Percentiles rank a stretch among this genome's conserved stretches.
These are phyloP conservation scores for Claviceps paspali DNA, from an alignment of 2,329 filamentous ascomycete species.

Conservation along the genomic window DNA sequence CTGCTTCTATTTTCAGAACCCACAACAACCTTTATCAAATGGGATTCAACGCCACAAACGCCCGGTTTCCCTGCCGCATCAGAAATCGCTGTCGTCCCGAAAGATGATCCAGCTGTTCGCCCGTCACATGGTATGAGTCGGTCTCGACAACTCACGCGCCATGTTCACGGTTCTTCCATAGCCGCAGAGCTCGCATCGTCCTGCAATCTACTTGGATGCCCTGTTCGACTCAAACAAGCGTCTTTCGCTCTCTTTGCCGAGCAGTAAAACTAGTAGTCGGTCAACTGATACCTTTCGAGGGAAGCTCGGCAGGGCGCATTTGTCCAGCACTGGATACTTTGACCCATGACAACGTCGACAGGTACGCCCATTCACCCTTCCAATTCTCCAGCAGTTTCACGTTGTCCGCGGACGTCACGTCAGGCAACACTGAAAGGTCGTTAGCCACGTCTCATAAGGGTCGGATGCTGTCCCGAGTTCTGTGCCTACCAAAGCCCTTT, in stretches of 20 bases:
- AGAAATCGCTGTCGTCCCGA: background rate
- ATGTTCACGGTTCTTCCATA: background rate
- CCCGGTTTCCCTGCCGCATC: background rate
- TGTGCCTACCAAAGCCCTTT: slow-evolving; percentile 58
- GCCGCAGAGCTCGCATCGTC: background rate
- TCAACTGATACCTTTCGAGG: slow-evolving; percentile 34
- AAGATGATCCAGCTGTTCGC: no score
- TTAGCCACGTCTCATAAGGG: slow-evolving; percentile 6
- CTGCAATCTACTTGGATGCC: no score
- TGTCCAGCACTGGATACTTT: slow-evolving; percentile 52
- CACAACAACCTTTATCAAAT: background rate
- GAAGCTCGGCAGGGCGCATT: slow-evolving; percentile 59
- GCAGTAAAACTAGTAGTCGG: no score
- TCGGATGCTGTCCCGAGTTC: background rate
- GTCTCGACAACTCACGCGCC: background rate
- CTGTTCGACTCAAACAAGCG: background rate
- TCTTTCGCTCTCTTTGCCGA: background rate
- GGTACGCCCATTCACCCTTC: slow-evolving; percentile 72
- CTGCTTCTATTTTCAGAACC: background rate
- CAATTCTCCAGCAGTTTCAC: slow-evolving; percentile 52
- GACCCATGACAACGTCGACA: slow-evolving; percentile 63
- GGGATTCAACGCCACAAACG: slow-evolving; percentile 1
- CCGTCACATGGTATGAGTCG: no score
- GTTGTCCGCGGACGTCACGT: slow-evolving; percentile 54
- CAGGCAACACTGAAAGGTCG: slow-evolving; percentile 45